Percentiles rank a stretch among this genome's conserved stretches.
Conservation (phyloP, 2,329 filamentous ascomycete species). For the Penicillium aurantiogriseum region DNA sequence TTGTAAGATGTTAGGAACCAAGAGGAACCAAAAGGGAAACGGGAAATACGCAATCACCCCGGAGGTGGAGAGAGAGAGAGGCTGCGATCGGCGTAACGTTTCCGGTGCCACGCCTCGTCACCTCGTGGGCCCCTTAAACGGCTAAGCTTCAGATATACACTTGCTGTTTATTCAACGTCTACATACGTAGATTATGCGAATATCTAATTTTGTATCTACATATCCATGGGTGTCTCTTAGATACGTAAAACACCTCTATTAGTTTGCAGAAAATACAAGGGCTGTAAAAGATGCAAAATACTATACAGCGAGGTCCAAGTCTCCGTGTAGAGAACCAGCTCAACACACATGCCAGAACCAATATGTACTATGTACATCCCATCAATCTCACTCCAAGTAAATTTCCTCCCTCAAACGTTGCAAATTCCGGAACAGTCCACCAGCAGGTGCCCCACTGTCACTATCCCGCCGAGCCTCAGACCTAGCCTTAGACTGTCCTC, state of each 20-base stretch:
- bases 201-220: neutral
- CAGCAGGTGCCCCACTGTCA: slow-evolving; percentile 43
- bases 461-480: slow-evolving; percentile 28
- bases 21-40: slow-evolving; percentile 11
- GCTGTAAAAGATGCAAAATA: neutral
- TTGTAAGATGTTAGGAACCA: neutral
- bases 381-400: slow-evolving; percentile 46
- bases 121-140: neutral
- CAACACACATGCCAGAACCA: neutral
- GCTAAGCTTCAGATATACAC: neutral
- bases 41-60: slow-evolving; percentile 19
- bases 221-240: neutral
- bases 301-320: neutral
- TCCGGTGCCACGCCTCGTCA: slow-evolving; percentile 1
- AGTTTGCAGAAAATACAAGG: neutral
- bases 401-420: slow-evolving; percentile 55
- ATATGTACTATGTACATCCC: neutral
- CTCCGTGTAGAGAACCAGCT: slow-evolving; percentile 5
- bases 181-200: too few relatives aligned
- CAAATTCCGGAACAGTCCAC: slow-evolving; percentile 54
- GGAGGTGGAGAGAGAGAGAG: slow-evolving; percentile 10
- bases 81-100: slow-evolving; percentile 13
- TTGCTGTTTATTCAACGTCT: neutral
- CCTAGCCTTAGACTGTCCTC: slow-evolving; percentile 16
- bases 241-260: neutral